Evolutionary conservation across 2,329 filamentous ascomycete species (phyloP).

Genomic region (Paraphoma sp.): DNA sequence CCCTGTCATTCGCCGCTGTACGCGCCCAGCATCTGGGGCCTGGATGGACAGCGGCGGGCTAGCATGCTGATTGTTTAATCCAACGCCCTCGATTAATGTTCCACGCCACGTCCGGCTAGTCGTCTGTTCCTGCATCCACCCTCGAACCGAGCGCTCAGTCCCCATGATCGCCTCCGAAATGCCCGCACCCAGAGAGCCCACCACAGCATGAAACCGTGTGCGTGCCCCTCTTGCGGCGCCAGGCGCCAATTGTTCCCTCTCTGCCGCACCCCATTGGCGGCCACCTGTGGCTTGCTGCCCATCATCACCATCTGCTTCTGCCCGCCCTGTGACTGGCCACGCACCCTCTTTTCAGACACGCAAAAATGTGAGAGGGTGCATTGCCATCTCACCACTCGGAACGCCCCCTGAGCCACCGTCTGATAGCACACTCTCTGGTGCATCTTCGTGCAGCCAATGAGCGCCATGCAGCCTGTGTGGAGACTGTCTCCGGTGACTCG

Average conservation of each 20-base stretch:
- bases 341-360: neutral
- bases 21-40: constrained; percentile 9
- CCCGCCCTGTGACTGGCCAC: neutral
- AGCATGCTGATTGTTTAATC: constrained; percentile 8
- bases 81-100: constrained; percentile 13
- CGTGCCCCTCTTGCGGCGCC: neutral
- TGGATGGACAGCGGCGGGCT: constrained; percentile 1
- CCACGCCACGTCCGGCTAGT: neutral
- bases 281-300: constrained; percentile 11
- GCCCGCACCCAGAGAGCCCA: neutral
- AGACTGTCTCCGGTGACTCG: no score
- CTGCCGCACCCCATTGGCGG: constrained; percentile 10
- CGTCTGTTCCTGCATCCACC: constrained; percentile 19
- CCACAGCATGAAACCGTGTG: neutral
- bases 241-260: neutral
- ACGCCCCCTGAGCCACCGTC: neutral
- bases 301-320: constrained; percentile 9
- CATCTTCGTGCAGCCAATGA: neutral
- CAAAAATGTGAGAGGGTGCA: neutral
- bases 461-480: neutral
- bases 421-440: neutral
- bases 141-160: constrained; percentile 17
- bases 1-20: constrained; percentile 19
- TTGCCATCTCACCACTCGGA: neutral
- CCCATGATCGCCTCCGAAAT: constrained; percentile 16